Conservation (phyloP, 441 rosid species). For the Gossypium davidsonii region DNA sequence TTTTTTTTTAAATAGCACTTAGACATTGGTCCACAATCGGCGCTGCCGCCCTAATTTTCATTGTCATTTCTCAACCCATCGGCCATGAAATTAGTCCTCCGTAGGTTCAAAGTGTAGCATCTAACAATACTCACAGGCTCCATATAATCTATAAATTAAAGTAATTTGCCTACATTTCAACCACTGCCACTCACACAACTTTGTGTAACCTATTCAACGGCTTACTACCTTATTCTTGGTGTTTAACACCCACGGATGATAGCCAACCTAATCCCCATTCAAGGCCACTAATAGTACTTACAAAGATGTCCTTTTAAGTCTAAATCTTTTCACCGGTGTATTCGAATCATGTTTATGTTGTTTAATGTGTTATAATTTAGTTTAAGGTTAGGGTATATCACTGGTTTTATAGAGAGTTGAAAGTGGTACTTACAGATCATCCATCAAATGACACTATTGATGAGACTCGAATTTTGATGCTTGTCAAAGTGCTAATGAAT, state of each 20-base stretch:
- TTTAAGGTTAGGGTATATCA: too few relatives aligned
- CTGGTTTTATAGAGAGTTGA: too few relatives aligned
- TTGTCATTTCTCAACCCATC: background rate
- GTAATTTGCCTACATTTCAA: background rate
- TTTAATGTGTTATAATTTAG: background rate
- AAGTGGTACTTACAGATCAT: too few relatives aligned
- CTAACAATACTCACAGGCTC: background rate
- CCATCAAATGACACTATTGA: too few relatives aligned
- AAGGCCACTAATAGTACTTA: conserved; percentile 9
- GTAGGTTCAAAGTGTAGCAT: background rate
- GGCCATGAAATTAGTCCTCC: background rate
- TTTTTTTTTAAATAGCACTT: background rate
- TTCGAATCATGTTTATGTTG: background rate
- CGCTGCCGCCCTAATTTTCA: background rate
- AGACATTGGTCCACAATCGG: conserved; percentile 6
- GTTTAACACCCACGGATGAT: background rate
- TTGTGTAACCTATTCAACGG: background rate
- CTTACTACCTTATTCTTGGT: background rate
- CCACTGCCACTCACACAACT: background rate
- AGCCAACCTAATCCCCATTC: background rate
- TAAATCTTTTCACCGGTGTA: background rate
- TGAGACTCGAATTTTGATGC: too few relatives aligned
- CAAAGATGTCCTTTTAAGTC: background rate
- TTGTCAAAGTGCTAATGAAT: too few relatives aligned
- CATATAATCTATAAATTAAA: background rate